Conservation (phyloP, 805 yeast species). For the Yarrowia deformans region DNA sequence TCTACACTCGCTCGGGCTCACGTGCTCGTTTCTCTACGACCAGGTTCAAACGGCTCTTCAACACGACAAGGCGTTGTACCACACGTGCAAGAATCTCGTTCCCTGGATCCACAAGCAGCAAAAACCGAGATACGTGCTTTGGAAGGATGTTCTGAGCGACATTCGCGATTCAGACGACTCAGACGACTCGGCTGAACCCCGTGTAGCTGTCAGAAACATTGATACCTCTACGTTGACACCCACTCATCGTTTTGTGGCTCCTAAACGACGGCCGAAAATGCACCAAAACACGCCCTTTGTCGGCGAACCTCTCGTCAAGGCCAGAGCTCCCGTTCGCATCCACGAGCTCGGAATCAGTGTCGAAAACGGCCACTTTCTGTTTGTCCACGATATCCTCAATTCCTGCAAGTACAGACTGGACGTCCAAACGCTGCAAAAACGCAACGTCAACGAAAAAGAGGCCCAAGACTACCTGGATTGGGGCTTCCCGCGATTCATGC, state of each 20-base stretch:
- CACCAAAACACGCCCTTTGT: constrained; percentile 5
- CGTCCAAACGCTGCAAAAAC: not conserved
- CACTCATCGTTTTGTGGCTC: constrained; percentile 9
- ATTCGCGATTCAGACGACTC: not conserved
- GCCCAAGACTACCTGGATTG: constrained; percentile 16
- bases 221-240: not conserved
- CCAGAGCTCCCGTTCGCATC: not conserved
- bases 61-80: not conserved
- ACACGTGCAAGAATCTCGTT: not conserved
- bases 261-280: constrained; percentile 28
- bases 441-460: not conserved
- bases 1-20: not conserved
- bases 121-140: not conserved
- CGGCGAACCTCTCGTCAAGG: not conserved
- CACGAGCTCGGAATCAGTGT: constrained; percentile 6
- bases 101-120: constrained; percentile 19
- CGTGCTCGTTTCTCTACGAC: not conserved
- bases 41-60: not conserved
- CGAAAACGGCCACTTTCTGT: constrained; percentile 7
- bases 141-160: constrained; percentile 1
- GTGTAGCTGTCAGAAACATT: not conserved
- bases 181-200: no score
- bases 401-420: not conserved
- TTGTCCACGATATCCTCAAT: not conserved
- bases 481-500: constrained; percentile 14